Evolutionary conservation across 495 filamentous ascomycete genomes (phyloP), one percentile per base, ranked within the genome.

Genomic region (Penicillium argentinense): DNA sequence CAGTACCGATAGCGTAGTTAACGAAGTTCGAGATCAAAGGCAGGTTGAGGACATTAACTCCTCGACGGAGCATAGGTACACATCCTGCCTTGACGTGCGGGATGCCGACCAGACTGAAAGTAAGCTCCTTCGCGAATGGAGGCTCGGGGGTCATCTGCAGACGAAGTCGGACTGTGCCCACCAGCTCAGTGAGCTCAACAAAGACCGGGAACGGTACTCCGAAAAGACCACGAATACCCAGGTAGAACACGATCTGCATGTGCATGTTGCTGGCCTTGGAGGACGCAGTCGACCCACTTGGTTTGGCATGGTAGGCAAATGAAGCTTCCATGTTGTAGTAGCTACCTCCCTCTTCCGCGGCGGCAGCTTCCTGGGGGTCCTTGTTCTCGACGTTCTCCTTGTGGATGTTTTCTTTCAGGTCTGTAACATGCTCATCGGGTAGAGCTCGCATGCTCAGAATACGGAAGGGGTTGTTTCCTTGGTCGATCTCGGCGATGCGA

Each of bases 21-120:
- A 96, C 91, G 61, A 97, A 97, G 51, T 95, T 92, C 0, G 89
- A 95, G 53, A 97, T 96, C 34, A 97, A 60, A 0, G 92, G 92
- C 19, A 97, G 71, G 52, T 97, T 96, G 5, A 97, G 71, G 29
- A 97, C 83, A 56, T 97, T 97, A 52, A 95, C 85, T 11, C 90
- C 91, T 39, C 81, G 84, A 60, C 89, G 80, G 4, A 97, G 53
- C 86, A 97, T 91, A 1, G 92, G 92, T 18, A 93, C 82, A 63
- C 92, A 97, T n/a, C 87, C 86, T 9, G 92, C 92, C 52, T 83
- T 76, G 4, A 97, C 86, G 62, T 96, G 88, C 5, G 92, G 91
- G 9, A 91, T 69, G 4, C 92, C 92, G 79, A 97, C 96, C 16
- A 97, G 75, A 2, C 89, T 97, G 59, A 96, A 92, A 2, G 91